Evolutionary conservation across 2,329 filamentous ascomycete species (phyloP), one percentile per base, ranked within the genome.

Genomic region (Pseudogymnoascus sp.): DNA sequence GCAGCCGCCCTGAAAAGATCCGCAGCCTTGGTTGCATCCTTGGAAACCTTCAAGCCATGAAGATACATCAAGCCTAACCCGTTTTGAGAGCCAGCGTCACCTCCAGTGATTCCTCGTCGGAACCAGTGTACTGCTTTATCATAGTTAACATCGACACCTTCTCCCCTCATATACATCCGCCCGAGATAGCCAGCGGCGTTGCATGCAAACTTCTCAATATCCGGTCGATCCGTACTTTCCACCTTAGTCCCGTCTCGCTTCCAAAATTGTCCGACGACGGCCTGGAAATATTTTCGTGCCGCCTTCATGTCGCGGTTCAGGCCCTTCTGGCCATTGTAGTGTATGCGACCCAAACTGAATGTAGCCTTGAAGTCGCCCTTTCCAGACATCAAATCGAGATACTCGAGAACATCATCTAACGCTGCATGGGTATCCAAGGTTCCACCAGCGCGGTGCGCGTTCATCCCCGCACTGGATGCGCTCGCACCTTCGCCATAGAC

Each of bases 401-500:
- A 99, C 72, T 99, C 94, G 63, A 99, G 85, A 13, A 97, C 89
- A 73, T 99, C 93, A 69, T 96, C 92, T 63, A 97, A 84, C 13
- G 90, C 89, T 1, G 92, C 91, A 69, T 96, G 88, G 0, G 88
- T 85, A 71, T 94, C 89, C 2, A 90, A 90, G 66, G 88, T 87
- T 1, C 87, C 82, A 62, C 86, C 85, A 18, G 86, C 84, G 65
- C 87, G 86, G 69, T 87, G 83, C 3, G 92, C 91, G 71, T 96
- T 92, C 62, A 84, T 81, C 4, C 94, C 94, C 0, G 94, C 88
- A 71, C 92, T 97, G 25, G 88, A 87, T 39, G 88, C 90, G 72
- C 93, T 97, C 10, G 94, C 94, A 3, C 94, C 95, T 75, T 96
- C 91, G 55, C 94, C 95, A 72, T 97, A 99, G 5, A 96, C 88